Evolutionary conservation across 441 rosid genomes (phyloP), one percentile per base, ranked within the genome.

Genomic region (Omphalea diandra): DNA sequence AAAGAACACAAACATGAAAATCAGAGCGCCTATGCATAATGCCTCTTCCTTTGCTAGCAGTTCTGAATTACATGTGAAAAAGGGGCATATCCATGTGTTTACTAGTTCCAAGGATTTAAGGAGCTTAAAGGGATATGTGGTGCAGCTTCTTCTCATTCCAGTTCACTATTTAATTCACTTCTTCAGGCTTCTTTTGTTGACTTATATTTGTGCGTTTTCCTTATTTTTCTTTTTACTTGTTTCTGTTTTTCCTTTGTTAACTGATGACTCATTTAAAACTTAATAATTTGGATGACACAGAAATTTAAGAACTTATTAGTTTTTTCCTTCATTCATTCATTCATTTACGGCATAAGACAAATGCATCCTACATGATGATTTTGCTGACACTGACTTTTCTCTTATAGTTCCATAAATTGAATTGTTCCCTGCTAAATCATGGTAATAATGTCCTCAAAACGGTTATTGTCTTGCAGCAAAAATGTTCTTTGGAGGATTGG

Each of bases 401-500:
- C 7, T 62, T 36, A 65, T n/a, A n/a, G n/a, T 22, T 61, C 26
- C 64, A 74, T n/a, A 44, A n/a, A 22, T 38, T 65, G 33, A 75
- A 52, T 68, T 40, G 46, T 73, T 66, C 72, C 36, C 55, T 55
- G 31, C 57, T n/a, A 46, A 66, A 66, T 74, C 31, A 52, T 62
- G 53, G 70, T 60, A 54, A 71, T 72, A 57, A 70, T 73, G 75
- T 75, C 75, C 91, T 90, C 82, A 85, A 78, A 76, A 77, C 81
- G 75, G 70, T 76, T 83, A 80, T 76, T 74, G 69, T 70, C 70
- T 70, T 85, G 84, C 96, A 93, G 98, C 81, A 98, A 79, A 91
- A 93, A 83, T 83, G 89, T 79, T 82, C 88, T 53, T 74, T 96
- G 75, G 98, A 96, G 83, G 96, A 84, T 80, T 96, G 97, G 98